A percentile compares a stretch with the other conserved stretches of the same genome.
Conservation (phyloP, 768 basidiomycete species). For the Lyophyllum shimeji region DNA sequence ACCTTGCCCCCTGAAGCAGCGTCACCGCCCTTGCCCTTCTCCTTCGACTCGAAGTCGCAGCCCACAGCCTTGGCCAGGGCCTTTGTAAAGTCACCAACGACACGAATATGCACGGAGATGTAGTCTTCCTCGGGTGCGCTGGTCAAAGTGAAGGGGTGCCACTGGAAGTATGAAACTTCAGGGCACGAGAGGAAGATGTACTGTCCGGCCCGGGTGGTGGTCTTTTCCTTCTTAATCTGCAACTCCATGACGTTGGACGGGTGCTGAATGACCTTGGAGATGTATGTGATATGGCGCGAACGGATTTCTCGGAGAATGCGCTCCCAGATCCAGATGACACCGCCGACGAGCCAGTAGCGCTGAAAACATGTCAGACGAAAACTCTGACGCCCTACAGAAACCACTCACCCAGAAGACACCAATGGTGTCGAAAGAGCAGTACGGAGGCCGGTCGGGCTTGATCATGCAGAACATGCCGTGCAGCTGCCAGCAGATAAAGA, state of each 20-base stretch:
- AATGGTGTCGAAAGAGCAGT: constrained; percentile 79
- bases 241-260: constrained; percentile 93
- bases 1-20: constrained; percentile 53
- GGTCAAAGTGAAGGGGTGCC: constrained; percentile 96
- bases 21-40: constrained; percentile 50
- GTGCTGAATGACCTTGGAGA: constrained; percentile 94
- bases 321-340: constrained; percentile 82
- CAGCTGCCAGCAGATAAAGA: constrained; percentile 93
- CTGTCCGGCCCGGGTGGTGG: constrained; percentile 78
- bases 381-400: too few species aligned
- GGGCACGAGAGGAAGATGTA: constrained; percentile 94
- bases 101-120: constrained; percentile 89
- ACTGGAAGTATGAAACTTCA: constrained; percentile 92
- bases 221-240: constrained; percentile 97
- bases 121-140: constrained; percentile 96
- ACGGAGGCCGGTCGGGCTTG: constrained; percentile 84
- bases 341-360: constrained; percentile 91
- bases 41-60: constrained; percentile 72
- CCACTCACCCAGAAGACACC: constrained; percentile 92
- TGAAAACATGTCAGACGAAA: constrained; percentile 24
- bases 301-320: constrained; percentile 91
- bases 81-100: constrained; percentile 89
- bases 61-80: constrained; percentile 81
- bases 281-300: constrained; percentile 86
- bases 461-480: constrained; percentile 99